These are phyloP conservation scores for Leishmania tarentolae DNA, from an alignment of 208 protist species.

Conservation along the genomic window DNA sequence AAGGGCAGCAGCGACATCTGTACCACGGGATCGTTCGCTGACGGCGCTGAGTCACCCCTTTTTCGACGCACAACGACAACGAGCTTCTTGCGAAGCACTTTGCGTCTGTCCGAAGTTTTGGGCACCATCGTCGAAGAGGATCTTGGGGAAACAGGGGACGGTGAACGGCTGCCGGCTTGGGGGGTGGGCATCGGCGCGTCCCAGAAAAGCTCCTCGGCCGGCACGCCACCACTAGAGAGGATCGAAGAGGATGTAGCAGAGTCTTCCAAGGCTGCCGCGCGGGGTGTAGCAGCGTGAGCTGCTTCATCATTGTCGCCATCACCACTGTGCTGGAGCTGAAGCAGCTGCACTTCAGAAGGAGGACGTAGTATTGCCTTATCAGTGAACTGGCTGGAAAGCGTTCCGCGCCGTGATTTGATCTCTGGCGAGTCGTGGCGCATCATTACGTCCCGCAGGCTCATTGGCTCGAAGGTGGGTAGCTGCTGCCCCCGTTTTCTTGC, in stretches of 20 bases:
- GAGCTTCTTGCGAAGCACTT: conserved; percentile 62
- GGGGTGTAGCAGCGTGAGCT: neutral
- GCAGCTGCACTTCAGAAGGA: neutral
- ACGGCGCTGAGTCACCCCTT: conserved; percentile 20
- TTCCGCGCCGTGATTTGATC: neutral
- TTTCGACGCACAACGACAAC: conserved; percentile 47
- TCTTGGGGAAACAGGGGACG: conserved; percentile 1
- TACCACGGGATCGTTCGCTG: conserved; percentile 47
- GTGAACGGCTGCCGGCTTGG: neutral
- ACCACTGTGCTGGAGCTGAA: neutral
- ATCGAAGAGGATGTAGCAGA: conserved; percentile 1
- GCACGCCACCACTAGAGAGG: conserved; percentile 24
- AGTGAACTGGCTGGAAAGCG: neutral
- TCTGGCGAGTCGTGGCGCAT: conserved; percentile 15
- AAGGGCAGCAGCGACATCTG: conserved; percentile 42
- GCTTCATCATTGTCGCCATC: neutral
- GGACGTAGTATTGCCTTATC: neutral
- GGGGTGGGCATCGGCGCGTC: conserved; percentile 5
- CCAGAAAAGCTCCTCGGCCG: conserved; percentile 29
- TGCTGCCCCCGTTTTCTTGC: neutral
- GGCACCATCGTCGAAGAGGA: neutral
- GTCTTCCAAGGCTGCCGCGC: neutral
- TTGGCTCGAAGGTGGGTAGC: neutral
- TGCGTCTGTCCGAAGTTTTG: conserved; percentile 17
- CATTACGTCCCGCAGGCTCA: conserved; percentile 31